Base-by-base conservation (phyloP, 2,329 filamentous ascomycete species). In the Cladosporium halotolerans region DNA sequence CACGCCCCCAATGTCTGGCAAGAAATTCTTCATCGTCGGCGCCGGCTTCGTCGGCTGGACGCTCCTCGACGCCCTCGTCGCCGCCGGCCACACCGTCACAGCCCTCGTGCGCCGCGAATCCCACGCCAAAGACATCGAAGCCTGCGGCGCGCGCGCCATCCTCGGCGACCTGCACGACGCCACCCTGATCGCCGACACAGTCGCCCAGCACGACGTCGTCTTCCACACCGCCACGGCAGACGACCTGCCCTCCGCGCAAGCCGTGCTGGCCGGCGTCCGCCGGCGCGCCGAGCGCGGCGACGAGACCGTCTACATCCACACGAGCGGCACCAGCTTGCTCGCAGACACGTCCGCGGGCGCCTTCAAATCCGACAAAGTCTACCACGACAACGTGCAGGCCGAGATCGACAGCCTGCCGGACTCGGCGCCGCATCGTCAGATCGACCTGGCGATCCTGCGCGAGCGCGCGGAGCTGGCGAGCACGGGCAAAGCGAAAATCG, bases 211-310 rank as follows among this genome's bases (percentile, higher is more conserved):
- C 56, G 75, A 79, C 47, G 71, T 76, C 8, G 64, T 73, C 36
- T 65, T 79, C 51, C 75, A 79, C 62, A 76, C 72, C 7, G 76
- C 76, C 10, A 76, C 74, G 3, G 74, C 75, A 3, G 76, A 79
- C 62, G 70, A 79, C 54, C 61, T 74, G 14, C 71, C 73, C 9
- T 73, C 70, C 10, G 75, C 68, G 1, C 58, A 74, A 58, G 73
- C 75, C 13, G 67, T 79, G 10, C 61, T 78, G 3, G 68, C 70
- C 9, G 76, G 74, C 6, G 60, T 79, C 47, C 58, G 67, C 45
- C 58, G 70, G 50, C 69, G 74, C 7, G 57, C 63, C 1, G 19
- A 31, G 4, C 58, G 69, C 33, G 67, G 66, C 9, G 67, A 71
- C 28, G 54, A 54, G 19, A 75, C 73, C 14, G 74, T 75, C 55